These are phyloP conservation scores for Ophiostoma piceae DNA, from an alignment of 2,329 filamentous ascomycete genomes.

Conservation along the genomic window DNA sequence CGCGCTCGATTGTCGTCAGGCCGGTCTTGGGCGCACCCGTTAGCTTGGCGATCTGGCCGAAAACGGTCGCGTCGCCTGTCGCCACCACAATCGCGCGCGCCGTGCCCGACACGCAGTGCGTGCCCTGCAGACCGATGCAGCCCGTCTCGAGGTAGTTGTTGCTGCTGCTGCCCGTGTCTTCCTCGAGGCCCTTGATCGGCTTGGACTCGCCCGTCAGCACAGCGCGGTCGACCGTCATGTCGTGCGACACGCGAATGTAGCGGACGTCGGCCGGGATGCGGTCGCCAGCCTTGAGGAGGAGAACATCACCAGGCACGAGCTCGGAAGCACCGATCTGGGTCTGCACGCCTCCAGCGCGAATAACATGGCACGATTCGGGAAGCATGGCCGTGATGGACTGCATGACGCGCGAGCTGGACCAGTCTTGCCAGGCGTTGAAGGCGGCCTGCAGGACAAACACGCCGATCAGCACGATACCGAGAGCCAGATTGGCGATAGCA, in stretches of 20 bases:
- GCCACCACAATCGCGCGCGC: constrained; percentile 65
- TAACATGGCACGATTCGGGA: constrained; percentile 63
- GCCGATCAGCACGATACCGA: constrained; percentile 65
- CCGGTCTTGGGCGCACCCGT: constrained; percentile 64
- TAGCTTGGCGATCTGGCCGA: constrained; percentile 68
- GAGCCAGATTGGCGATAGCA: constrained; percentile 61
- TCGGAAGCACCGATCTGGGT: constrained; percentile 41
- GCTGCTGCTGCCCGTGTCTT: constrained; percentile 58
- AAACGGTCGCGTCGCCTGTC: constrained; percentile 67
- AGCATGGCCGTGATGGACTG: constrained; percentile 73
- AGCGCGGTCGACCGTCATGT: constrained; percentile 66
- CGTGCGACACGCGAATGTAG: constrained; percentile 49
- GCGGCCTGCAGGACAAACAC: constrained; percentile 65
- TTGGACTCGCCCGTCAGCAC: constrained; percentile 65
- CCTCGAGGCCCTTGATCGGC: constrained; percentile 42
- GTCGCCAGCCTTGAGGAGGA: constrained; percentile 64
- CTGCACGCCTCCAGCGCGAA: constrained; percentile 66
- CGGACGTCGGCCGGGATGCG: constrained; percentile 70
- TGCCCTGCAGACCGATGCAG: constrained; percentile 71
- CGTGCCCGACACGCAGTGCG: constrained; percentile 66
- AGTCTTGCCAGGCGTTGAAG: constrained; percentile 69
- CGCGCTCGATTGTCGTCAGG: constrained; percentile 66
- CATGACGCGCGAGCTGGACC: constrained; percentile 72
- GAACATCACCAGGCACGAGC: constrained; percentile 66
- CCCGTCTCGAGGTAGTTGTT: constrained; percentile 71